A percentile compares a stretch with the other conserved stretches of the same genome.
These are phyloP conservation scores for Psilocybe cyanescens DNA, from an alignment of 768 basidiomycete genomes.

Conservation along the genomic window DNA sequence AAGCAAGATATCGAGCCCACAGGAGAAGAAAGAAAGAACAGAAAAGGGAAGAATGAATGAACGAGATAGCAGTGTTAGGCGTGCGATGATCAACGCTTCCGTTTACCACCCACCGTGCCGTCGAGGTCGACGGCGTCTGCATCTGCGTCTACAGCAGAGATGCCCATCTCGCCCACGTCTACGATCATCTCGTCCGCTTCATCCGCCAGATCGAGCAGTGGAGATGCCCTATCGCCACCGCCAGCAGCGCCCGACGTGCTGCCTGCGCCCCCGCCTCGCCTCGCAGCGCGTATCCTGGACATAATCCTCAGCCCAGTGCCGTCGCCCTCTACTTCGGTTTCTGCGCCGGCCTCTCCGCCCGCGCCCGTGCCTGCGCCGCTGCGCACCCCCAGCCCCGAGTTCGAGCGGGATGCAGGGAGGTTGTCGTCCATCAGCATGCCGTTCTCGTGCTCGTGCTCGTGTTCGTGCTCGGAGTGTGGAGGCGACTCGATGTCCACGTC, in stretches of 20 bases:
- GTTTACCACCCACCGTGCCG: conserved; percentile 38
- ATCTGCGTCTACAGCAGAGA: conserved; percentile 6
- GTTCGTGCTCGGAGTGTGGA: conserved; percentile 14
- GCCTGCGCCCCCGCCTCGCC: conserved; percentile 11
- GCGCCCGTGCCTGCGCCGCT: conserved; percentile 6
- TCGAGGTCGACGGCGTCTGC: conserved; percentile 27
- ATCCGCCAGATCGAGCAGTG: conserved; percentile 17
- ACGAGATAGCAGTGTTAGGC: background rate
- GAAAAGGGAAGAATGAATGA: background rate
- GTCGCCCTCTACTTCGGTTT: conserved; percentile 43
- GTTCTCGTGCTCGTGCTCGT: conserved; percentile 7
- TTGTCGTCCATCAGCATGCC: conserved; percentile 17
- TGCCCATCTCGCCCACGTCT: conserved; percentile 19
- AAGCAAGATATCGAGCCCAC: background rate
- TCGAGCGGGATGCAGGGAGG: conserved; percentile 20
- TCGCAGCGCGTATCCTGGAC: conserved; percentile 15
- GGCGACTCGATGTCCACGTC: conserved; percentile 25
- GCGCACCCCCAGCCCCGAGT: conserved; percentile 25
- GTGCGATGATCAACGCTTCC: conserved; percentile 33
- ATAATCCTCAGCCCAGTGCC: conserved; percentile 25
- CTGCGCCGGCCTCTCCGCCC: conserved; percentile 31
- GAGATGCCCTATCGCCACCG: conserved; percentile 19
- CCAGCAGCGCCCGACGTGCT: conserved; percentile 9
- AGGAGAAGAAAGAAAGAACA: background rate
- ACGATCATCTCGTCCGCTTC: conserved; percentile 25